These are phyloP conservation scores for Willaertia magna DNA, from an alignment of 208 protist species.

Conservation along the genomic window DNA sequence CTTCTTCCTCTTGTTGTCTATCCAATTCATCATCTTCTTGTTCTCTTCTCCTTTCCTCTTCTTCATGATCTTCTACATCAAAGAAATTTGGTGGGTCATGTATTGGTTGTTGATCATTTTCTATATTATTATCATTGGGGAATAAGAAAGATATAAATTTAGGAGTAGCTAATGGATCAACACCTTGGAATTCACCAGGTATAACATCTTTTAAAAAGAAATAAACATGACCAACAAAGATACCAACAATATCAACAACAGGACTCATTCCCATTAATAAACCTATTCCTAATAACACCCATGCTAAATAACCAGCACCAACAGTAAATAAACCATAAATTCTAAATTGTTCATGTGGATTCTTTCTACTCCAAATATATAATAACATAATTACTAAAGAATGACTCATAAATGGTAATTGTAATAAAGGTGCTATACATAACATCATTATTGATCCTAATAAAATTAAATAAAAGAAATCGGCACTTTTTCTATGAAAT, in stretches of 20 bases:
- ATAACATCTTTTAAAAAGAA: constrained; percentile 25
- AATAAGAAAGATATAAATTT: background rate
- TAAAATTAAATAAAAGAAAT: constrained; percentile 31
- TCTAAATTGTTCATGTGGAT: constrained; percentile 30
- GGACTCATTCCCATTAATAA: constrained; percentile 17
- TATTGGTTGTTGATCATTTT: background rate
- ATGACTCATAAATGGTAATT: constrained; percentile 22
- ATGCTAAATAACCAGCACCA: constrained; percentile 29
- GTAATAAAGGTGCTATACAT: background rate
- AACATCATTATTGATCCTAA: constrained; percentile 22
- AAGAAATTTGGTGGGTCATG: background rate
- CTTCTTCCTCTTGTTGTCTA: too few relatives aligned
- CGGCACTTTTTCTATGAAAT: constrained; percentile 31
- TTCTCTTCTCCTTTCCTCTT: background rate
- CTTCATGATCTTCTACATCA: background rate
- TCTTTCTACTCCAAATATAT: constrained; percentile 32
- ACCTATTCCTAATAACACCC: constrained; percentile 18
- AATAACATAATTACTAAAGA: constrained; percentile 27
- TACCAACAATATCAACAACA: constrained; percentile 26
- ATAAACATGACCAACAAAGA: constrained; percentile 31
- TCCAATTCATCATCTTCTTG: background rate
- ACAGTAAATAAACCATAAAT: constrained; percentile 29
- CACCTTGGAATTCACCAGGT: background rate
- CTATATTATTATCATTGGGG: background rate
- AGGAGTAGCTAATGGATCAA: background rate